A percentile compares a stretch with the other conserved stretches of the same genome.
phyloP scores from a whole-genome alignment of 495 filamentous ascomycete genomes.

The Oidiodendron maius region DNA sequence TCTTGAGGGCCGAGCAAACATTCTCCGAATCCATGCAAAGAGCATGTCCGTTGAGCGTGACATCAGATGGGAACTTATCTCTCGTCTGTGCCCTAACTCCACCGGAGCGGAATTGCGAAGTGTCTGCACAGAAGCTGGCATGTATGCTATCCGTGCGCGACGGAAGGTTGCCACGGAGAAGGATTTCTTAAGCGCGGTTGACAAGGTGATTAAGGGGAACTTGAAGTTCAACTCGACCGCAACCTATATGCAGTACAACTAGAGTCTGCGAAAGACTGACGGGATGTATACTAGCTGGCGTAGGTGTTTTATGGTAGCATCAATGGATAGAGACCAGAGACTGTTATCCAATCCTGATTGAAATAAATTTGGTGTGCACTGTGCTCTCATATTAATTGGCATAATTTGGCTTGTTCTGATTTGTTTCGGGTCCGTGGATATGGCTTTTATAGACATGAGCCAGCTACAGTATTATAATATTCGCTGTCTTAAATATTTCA shows the following conservation, averaged over 20 bases:
- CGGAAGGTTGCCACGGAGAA: conserved; percentile 99
- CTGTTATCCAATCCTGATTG: not conserved
- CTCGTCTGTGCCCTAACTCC: conserved; percentile 90
- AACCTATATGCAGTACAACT: conserved; percentile 99
- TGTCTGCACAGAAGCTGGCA: conserved; percentile 98
- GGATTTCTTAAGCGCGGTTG: conserved; percentile 95
- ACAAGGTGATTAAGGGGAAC: conserved; percentile 99
- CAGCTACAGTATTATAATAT: no score
- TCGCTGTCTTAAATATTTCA: no score
- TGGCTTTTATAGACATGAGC: no score
- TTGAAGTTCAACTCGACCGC: conserved; percentile 99
- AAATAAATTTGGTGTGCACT: no score
- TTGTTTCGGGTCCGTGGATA: no score
- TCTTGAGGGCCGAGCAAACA: conserved; percentile 93
- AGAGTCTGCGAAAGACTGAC: conserved; percentile 27
- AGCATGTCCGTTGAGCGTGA: conserved; percentile 99
- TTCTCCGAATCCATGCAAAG: conserved; percentile 97
- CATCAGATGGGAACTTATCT: conserved; percentile 98
- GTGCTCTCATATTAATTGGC: no score
- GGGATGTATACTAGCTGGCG: conserved; percentile 24
- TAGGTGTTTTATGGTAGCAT: conserved; percentile 24
- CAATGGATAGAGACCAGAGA: conserved; percentile 13
- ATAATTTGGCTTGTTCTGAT: no score
- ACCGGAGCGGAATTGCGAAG: conserved; percentile 91
- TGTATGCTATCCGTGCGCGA: conserved; percentile 96